phyloP scores from a whole-genome alignment of 495 filamentous ascomycete genomes.

The Elaphomyces granulatus region DNA sequence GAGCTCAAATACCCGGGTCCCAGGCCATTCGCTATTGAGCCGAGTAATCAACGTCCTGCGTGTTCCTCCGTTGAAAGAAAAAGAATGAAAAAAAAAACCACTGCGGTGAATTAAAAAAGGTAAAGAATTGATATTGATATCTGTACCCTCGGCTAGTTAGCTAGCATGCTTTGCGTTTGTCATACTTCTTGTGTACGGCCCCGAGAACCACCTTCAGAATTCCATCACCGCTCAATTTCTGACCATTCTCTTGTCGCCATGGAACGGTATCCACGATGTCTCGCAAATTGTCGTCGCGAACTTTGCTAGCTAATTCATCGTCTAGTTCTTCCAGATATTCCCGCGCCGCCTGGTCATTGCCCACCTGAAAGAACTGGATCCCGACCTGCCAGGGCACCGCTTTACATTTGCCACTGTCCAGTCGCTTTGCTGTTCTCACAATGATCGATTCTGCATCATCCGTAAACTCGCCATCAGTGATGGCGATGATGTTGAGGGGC shows the following conservation, averaged over 20 bases:
- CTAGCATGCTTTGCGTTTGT: constrained; percentile 17
- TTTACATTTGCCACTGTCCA: constrained; percentile 45
- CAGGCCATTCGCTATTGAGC: no score
- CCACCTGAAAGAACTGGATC: constrained; percentile 95
- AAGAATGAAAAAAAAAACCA: no score
- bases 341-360: constrained; percentile 50
- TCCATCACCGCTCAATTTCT: constrained; percentile 43
- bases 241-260: constrained; percentile 37
- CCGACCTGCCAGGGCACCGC: constrained; percentile 80
- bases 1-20: no score
- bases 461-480: constrained; percentile 78
- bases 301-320: constrained; percentile 47
- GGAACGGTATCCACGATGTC: constrained; percentile 95
- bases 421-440: constrained; percentile 45
- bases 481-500: constrained; percentile 84
- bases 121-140: no score
- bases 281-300: constrained; percentile 38
- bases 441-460: constrained; percentile 72
- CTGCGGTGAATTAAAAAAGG: no score
- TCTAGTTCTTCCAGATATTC: constrained; percentile 60
- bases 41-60: no score
- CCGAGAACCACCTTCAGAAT: constrained; percentile 79
- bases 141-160: no score
- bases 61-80: no score
- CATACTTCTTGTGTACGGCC: constrained; percentile 41